Evolutionary conservation across 345 rosid species (phyloP).

Genomic region (Salix purpurea): DNA sequence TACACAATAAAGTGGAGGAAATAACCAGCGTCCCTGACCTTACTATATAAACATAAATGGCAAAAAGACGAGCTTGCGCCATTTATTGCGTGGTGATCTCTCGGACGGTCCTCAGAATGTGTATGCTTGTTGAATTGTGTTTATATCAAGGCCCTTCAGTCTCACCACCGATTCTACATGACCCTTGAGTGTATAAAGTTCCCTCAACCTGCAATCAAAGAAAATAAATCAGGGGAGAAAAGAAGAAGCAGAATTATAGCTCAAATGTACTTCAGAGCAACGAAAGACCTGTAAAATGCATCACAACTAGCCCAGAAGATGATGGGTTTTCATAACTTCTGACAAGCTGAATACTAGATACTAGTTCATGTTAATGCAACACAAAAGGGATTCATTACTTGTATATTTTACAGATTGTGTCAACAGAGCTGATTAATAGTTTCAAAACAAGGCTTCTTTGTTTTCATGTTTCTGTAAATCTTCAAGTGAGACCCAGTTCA

Average conservation of each 20-base stretch:
- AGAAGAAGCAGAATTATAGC: background rate
- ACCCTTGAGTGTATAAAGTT: slow-evolving; percentile 91
- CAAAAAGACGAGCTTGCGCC: background rate
- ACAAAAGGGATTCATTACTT: too few relatives aligned
- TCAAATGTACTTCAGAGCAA: background rate
- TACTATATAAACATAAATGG: slow-evolving; percentile 18
- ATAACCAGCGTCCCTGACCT: background rate
- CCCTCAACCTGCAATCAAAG: slow-evolving; percentile 61
- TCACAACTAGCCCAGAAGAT: too few relatives aligned
- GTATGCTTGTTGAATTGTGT: slow-evolving; percentile 96
- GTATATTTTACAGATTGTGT: too few relatives aligned
- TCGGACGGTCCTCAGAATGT: slow-evolving; percentile 47
- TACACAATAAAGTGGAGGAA: background rate
- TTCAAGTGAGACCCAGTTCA: too few relatives aligned
- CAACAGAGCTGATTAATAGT: too few relatives aligned
- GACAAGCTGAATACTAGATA: too few relatives aligned
- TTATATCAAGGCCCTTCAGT: slow-evolving; percentile 88
- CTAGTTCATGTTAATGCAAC: too few relatives aligned
- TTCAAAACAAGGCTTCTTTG: too few relatives aligned
- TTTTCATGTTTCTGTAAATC: too few relatives aligned
- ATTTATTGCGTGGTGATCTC: slow-evolving; percentile 5
- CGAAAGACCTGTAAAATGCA: too few relatives aligned
- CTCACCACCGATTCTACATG: slow-evolving; percentile 95
- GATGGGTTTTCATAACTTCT: too few relatives aligned
- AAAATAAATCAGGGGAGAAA: background rate